Percentiles rank a stretch among this genome's conserved stretches.
phyloP scores from a whole-genome alignment of 2,329 filamentous ascomycete genomes.

The Nothophoma quercina region DNA sequence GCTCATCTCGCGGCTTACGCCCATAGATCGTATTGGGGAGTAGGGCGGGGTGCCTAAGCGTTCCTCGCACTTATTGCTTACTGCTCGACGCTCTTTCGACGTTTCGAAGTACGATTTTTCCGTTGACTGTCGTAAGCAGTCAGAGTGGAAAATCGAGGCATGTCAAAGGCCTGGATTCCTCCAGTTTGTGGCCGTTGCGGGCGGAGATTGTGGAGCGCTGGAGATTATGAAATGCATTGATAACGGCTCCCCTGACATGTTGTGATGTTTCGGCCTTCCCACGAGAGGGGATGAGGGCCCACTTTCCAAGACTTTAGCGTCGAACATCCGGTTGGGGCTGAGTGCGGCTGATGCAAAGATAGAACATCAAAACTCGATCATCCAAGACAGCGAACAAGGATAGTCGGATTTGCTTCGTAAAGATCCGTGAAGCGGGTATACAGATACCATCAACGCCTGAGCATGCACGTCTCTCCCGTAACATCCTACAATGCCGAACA shows the following conservation, averaged over 20 bases:
- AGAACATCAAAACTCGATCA: background rate
- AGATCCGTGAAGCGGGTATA: background rate
- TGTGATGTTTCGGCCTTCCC: constrained; percentile 4
- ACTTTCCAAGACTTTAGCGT: background rate
- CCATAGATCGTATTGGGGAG: constrained; percentile 6
- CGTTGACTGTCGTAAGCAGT: no score
- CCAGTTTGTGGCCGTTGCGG: background rate
- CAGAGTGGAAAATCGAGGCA: background rate
- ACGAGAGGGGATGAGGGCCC: background rate
- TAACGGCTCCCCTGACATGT: background rate
- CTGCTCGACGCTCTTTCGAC: background rate
- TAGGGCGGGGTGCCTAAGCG: constrained; percentile 7
- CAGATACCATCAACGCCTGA: background rate
- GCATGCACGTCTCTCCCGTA: background rate
- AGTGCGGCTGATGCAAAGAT: constrained; percentile 2
- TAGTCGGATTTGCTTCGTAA: background rate
- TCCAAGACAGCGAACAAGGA: background rate
- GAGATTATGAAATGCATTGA: constrained; percentile 13
- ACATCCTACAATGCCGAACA: background rate
- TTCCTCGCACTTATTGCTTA: background rate
- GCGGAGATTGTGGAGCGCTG: constrained; percentile 12
- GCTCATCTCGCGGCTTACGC: constrained; percentile 13
- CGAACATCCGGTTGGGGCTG: constrained; percentile 8
- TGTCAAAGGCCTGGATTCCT: background rate
- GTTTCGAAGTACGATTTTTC: background rate